Evolutionary conservation across 2,329 filamentous ascomycete species (phyloP).

Genomic region (Aspergillus tanneri): DNA sequence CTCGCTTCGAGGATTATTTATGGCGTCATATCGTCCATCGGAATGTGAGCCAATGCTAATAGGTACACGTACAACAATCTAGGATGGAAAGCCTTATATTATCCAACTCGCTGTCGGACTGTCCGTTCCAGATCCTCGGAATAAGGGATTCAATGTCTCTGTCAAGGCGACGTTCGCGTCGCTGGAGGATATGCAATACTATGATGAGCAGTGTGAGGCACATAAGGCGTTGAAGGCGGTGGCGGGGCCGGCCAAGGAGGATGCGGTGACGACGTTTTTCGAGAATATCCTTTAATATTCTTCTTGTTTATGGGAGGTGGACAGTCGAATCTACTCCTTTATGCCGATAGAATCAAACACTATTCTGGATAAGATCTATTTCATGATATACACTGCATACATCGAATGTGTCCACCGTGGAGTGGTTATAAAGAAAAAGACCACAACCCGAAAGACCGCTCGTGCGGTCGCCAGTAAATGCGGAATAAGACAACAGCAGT

Average conservation of each 20-base stretch:
- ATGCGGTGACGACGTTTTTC: constrained; percentile 39
- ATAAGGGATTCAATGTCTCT: constrained; percentile 65
- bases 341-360: neutral
- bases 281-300: constrained; percentile 34
- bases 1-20: neutral
- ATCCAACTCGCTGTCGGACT: constrained; percentile 56
- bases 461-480: too few relatives aligned
- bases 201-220: constrained; percentile 60
- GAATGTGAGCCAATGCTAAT: neutral
- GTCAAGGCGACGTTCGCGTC: constrained; percentile 64
- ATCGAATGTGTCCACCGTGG: constrained; percentile 16
- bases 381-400: constrained; percentile 30
- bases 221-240: constrained; percentile 51
- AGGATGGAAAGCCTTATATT: constrained; percentile 73
- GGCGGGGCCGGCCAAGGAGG: constrained; percentile 33
- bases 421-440: neutral
- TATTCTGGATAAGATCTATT: constrained; percentile 14
- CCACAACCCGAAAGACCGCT: too few relatives aligned
- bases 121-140: constrained; percentile 58
- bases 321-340: neutral
- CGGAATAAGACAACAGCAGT: constrained; percentile 9
- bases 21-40: too few relatives aligned
- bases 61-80: neutral
- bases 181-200: constrained; percentile 68
- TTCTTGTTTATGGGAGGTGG: neutral